Evolutionary conservation across 2,329 filamentous ascomycete genomes (phyloP).

Genomic region (Leptodontidium sp.): DNA sequence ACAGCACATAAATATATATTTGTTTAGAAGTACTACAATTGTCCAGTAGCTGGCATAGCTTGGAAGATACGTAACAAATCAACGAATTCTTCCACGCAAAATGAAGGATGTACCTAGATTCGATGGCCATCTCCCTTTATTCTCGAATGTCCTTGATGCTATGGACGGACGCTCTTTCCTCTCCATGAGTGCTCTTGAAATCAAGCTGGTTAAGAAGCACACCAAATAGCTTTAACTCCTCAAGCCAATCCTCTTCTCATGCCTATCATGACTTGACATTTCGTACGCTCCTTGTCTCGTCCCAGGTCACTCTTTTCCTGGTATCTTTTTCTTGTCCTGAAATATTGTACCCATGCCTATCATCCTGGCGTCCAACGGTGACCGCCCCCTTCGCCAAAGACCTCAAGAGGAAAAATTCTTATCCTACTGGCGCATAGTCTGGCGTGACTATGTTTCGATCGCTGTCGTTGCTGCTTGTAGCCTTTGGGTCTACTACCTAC

Average conservation of each 20-base stretch:
- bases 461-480: constrained; percentile 21
- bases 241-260: not conserved
- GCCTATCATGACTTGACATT: constrained; percentile 7
- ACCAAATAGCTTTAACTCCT: not conserved
- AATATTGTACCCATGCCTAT: constrained; percentile 13
- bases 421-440: constrained; percentile 19
- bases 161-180: not conserved
- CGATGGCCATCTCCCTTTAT: not conserved
- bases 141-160: not conserved
- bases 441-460: constrained; percentile 26
- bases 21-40: too few relatives aligned
- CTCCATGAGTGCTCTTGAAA: not conserved
- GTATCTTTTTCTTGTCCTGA: not conserved
- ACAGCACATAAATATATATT: too few relatives aligned
- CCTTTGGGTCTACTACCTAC: constrained; percentile 30
- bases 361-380: not conserved
- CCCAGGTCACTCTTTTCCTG: not conserved
- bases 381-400: not conserved
- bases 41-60: too few relatives aligned
- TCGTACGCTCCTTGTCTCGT: not conserved
- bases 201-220: not conserved
- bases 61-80: not conserved
- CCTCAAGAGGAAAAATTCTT: not conserved
- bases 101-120: not conserved
- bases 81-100: not conserved